These are phyloP conservation scores for Takashimella tepidaria DNA, from an alignment of 1,284 basidiomycete genomes.

Conservation along the genomic window DNA sequence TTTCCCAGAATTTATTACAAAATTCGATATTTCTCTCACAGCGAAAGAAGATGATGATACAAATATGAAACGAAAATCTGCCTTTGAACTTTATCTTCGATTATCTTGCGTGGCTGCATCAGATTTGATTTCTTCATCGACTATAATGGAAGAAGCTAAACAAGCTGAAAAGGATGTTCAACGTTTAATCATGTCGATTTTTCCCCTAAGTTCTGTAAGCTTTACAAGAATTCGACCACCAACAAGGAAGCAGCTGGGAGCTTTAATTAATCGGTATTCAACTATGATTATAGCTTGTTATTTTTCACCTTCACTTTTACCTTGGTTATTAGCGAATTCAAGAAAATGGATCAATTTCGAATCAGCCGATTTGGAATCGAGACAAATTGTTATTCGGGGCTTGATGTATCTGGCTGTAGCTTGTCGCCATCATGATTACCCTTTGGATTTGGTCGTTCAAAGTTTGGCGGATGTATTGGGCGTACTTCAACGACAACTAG, in stretches of 20 bases:
- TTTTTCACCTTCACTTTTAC: conserved; percentile 58
- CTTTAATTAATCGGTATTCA: conserved; percentile 80
- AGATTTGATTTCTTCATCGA: conserved; percentile 37
- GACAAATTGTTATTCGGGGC: conserved; percentile 69
- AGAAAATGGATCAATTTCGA: conserved; percentile 53
- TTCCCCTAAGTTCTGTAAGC: conserved; percentile 61
- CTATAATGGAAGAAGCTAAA: conserved; percentile 41
- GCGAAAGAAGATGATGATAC: conserved; percentile 52
- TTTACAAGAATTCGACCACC: conserved; percentile 59
- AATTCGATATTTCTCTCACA: conserved; percentile 58
- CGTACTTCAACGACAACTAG: conserved; percentile 58
- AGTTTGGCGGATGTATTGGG: conserved; percentile 67
- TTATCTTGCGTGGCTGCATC: conserved; percentile 47
- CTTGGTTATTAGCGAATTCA: conserved; percentile 54
- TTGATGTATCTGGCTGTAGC: conserved; percentile 69
- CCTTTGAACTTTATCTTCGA: conserved; percentile 70
- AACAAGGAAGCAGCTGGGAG: conserved; percentile 60
- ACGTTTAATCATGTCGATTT: conserved; percentile 70
- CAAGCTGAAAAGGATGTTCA: conserved; percentile 55
- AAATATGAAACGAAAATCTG: conserved; percentile 59
- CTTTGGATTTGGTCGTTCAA: conserved; percentile 56
- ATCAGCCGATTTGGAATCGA: conserved; percentile 63
- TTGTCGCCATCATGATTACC: conserved; percentile 57
- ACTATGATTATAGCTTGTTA: conserved; percentile 71
- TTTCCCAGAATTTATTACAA: conserved; percentile 70